Conservation (phyloP, 75 land plant species). For the Cryptomeria japonica region DNA sequence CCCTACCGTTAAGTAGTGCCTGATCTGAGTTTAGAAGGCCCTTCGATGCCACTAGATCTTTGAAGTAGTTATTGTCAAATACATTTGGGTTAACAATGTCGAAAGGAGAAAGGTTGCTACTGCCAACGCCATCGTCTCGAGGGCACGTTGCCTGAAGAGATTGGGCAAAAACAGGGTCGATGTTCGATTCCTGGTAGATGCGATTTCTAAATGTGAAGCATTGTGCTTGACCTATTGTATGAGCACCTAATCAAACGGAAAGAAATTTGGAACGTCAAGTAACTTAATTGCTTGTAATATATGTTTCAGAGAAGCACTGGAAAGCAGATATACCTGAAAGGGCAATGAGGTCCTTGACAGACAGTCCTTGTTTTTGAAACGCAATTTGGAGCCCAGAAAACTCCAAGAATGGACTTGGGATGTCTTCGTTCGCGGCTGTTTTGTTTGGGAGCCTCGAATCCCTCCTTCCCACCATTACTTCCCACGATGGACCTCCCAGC, state of each 20-base stretch:
- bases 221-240: slow-evolving; percentile 26
- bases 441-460: slow-evolving; percentile 25
- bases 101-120: too few species aligned
- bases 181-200: too few species aligned
- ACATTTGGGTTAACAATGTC: too few species aligned
- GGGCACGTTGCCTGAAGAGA: slow-evolving; percentile 12
- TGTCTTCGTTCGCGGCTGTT: slow-evolving; percentile 1
- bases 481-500: slow-evolving; percentile 41
- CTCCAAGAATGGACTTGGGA: slow-evolving; percentile 1
- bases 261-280: background rate
- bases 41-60: too few species aligned
- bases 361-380: slow-evolving; percentile 15
- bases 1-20: too few species aligned
- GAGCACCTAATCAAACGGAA: slow-evolving; percentile 12
- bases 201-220: slow-evolving; percentile 10
- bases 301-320: background rate
- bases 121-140: too few species aligned
- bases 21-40: too few species aligned
- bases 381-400: background rate
- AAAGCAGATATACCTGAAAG: slow-evolving; percentile 11
- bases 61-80: too few species aligned
- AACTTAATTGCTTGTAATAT: background rate
- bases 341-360: slow-evolving; percentile 22
- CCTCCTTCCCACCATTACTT: slow-evolving; percentile 26
- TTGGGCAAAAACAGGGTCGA: background rate